Conservation (phyloP, 352 stramenopile species). For the Pythium pyrilobum region DNA sequence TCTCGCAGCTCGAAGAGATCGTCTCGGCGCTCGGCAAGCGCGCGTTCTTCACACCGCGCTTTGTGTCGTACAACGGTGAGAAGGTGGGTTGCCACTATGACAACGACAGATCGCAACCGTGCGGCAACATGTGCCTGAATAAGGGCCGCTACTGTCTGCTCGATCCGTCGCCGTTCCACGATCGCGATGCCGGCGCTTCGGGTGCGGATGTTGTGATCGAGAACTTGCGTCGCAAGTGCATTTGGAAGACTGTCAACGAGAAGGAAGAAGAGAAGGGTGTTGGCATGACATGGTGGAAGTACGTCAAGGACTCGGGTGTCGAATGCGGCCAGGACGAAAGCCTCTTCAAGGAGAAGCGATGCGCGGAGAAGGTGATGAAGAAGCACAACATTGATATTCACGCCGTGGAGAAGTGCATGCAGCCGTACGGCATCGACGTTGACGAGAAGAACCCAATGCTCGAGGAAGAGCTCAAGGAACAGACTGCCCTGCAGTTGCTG, state of each 20-base stretch:
- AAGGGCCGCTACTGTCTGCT: slow-evolving; percentile 95
- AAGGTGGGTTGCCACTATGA: slow-evolving; percentile 88
- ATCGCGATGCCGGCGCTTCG: slow-evolving; percentile 88
- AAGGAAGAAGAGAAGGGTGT: slow-evolving; percentile 75
- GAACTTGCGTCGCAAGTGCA: slow-evolving; percentile 92
- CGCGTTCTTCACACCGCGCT: slow-evolving; percentile 95
- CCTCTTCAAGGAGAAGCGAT: slow-evolving; percentile 85
- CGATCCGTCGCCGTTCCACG: slow-evolving; percentile 93
- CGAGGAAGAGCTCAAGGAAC: slow-evolving; percentile 86
- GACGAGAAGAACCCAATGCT: slow-evolving; percentile 87
- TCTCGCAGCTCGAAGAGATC: slow-evolving; percentile 83
- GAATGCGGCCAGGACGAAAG: slow-evolving; percentile 83
- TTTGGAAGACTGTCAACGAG: slow-evolving; percentile 88
- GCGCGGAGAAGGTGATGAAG: slow-evolving; percentile 89
- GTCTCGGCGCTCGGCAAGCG: slow-evolving; percentile 83
- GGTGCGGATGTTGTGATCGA: slow-evolving; percentile 94
- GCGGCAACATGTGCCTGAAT: slow-evolving; percentile 97
- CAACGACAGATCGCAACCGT: slow-evolving; percentile 68
- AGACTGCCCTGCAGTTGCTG: slow-evolving; percentile 89
- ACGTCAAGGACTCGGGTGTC: slow-evolving; percentile 89
- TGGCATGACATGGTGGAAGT: slow-evolving; percentile 93
- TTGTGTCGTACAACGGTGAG: slow-evolving; percentile 95
- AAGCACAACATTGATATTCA: slow-evolving; percentile 78
- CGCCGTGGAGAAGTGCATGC: slow-evolving; percentile 92
- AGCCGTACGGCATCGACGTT: slow-evolving; percentile 85